Conservation (phyloP, 179 eudicot genomes). For the Drosera spatulata region DNA sequence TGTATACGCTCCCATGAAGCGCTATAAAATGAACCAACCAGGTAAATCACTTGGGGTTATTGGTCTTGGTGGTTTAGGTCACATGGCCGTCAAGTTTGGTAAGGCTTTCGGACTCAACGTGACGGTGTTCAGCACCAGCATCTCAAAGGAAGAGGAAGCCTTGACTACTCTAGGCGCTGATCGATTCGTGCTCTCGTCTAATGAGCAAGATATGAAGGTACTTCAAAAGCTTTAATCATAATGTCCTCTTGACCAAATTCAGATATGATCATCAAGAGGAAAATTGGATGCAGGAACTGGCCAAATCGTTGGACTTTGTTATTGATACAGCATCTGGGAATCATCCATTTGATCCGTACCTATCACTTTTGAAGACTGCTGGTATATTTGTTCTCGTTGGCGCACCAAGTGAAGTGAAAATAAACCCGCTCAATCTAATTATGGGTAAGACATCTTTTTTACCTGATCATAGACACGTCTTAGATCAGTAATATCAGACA, state of each 20-base stretch:
- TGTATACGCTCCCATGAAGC: conserved; percentile 77
- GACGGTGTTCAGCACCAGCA: conserved; percentile 86
- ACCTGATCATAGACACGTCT: too few relatives aligned
- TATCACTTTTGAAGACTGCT: conserved; percentile 51
- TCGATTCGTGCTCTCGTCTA: conserved; percentile 63
- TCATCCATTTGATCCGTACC: conserved; percentile 51
- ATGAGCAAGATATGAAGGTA: conserved; percentile 66
- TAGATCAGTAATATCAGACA: too few relatives aligned
- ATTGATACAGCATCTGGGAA: conserved; percentile 77
- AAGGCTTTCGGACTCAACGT: conserved; percentile 82
- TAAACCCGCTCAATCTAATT: conserved; percentile 46
- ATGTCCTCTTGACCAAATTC: too few relatives aligned
- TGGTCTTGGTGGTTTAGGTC: conserved; percentile 93
- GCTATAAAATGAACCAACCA: conserved; percentile 74
- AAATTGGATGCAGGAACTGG: conserved; percentile 22
- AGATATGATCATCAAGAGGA: too few relatives aligned
- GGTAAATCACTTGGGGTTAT: conserved; percentile 85
- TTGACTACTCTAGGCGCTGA: conserved; percentile 58
- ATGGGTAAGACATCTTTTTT: conserved; percentile 24
- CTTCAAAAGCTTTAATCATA: too few relatives aligned
- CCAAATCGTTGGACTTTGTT: conserved; percentile 57
- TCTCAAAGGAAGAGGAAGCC: conserved; percentile 77
- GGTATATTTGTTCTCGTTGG: conserved; percentile 62
- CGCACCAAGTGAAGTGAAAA: conserved; percentile 57
- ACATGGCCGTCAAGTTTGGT: conserved; percentile 88